Percentiles rank a stretch among this genome's conserved stretches.
phyloP scores from a whole-genome alignment of 345 rosid genomes.

The Eucalyptus marginata region DNA sequence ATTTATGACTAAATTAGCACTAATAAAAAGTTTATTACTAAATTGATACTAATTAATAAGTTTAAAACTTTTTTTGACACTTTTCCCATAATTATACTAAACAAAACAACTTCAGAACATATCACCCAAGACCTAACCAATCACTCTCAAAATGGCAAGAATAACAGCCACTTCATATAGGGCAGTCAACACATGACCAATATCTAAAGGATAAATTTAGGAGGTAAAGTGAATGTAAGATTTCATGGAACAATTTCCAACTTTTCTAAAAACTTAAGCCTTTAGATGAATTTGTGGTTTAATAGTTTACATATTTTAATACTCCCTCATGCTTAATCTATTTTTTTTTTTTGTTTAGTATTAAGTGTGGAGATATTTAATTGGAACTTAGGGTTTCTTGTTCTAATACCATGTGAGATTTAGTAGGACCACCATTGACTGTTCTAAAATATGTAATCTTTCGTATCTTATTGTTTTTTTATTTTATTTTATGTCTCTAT shows the following conservation, averaged over 20 bases:
- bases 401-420: not conserved
- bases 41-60: no score
- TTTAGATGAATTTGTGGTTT: no score
- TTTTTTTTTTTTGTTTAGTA: not conserved
- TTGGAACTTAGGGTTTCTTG: not conserved
- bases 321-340: not conserved
- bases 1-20: no score
- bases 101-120: not conserved
- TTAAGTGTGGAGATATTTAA: not conserved
- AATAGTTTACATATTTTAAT: no score
- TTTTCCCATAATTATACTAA: not conserved
- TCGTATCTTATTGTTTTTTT: no score
- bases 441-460: no score
- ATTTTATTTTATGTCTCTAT: not conserved
- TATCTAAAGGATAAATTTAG: not conserved
- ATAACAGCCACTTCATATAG: not conserved
- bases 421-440: accelerated
- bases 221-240: not conserved
- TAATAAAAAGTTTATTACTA: no score
- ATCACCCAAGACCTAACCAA: not conserved
- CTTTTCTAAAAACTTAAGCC: no score
- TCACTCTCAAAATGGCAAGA: not conserved
- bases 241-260: no score
- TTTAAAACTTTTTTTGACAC: no score
- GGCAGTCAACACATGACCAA: not conserved